Percentiles rank a stretch among this genome's conserved stretches.
These are phyloP conservation scores for Pseudogymnoascus sp. DNA, from an alignment of 2,329 filamentous ascomycete species.

Conservation along the genomic window DNA sequence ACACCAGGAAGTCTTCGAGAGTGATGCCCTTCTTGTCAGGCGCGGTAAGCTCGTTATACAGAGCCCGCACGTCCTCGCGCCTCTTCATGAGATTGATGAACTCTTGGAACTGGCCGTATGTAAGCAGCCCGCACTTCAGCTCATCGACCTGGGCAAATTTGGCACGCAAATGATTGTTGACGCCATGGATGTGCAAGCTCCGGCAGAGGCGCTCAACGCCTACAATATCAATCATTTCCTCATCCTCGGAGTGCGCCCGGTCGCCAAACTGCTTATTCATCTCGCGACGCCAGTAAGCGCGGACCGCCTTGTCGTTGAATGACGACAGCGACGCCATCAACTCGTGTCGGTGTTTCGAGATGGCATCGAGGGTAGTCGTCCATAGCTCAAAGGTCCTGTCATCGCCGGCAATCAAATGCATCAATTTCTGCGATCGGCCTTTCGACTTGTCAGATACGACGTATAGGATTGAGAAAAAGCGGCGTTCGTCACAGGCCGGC, in stretches of 20 bases:
- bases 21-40: conserved; percentile 59
- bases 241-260: conserved; percentile 42
- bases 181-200: conserved; percentile 85
- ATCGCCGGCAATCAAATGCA: conserved; percentile 79
- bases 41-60: conserved; percentile 58
- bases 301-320: conserved; percentile 74
- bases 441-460: conserved; percentile 70
- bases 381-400: conserved; percentile 66
- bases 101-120: conserved; percentile 72
- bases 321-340: conserved; percentile 84
- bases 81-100: conserved; percentile 80
- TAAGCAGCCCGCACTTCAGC: conserved; percentile 57
- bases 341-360: conserved; percentile 79
- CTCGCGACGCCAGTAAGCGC: conserved; percentile 77
- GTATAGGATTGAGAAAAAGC: conserved; percentile 89
- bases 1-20: conserved; percentile 64
- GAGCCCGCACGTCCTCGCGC: conserved; percentile 67
- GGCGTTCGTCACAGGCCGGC: conserved; percentile 55
- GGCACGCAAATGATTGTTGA: conserved; percentile 61
- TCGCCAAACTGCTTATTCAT: conserved; percentile 62
- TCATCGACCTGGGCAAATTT: conserved; percentile 69
- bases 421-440: conserved; percentile 60
- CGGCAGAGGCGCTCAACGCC: conserved; percentile 80
- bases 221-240: conserved; percentile 66
- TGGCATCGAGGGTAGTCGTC: conserved; percentile 75